These are phyloP conservation scores for Penicillium robsamsonii DNA, from an alignment of 495 filamentous ascomycete species.

Conservation along the genomic window DNA sequence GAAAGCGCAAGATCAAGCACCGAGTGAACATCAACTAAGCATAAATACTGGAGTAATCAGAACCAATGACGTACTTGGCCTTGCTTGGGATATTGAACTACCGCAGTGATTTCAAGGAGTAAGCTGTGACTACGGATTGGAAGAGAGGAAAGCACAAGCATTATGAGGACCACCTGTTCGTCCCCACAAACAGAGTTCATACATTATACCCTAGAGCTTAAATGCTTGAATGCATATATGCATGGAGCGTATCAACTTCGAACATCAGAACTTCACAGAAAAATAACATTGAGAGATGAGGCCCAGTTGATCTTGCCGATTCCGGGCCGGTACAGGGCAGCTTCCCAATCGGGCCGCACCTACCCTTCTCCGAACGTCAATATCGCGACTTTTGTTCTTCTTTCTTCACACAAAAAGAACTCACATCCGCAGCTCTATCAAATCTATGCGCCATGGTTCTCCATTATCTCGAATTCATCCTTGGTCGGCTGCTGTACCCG, in stretches of 20 bases:
- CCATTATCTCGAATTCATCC: slow-evolving; percentile 23
- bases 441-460: slow-evolving; percentile 16
- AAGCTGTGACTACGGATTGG: too few relatives aligned
- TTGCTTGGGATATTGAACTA: too few relatives aligned
- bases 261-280: not conserved
- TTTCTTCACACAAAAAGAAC: not conserved
- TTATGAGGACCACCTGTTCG: not conserved
- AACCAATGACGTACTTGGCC: too few relatives aligned
- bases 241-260: not conserved
- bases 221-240: not conserved
- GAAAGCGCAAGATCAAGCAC: too few relatives aligned
- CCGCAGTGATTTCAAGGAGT: too few relatives aligned
- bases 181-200: not conserved
- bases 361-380: not conserved
- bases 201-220: not conserved
- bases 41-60: too few relatives aligned
- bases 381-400: slow-evolving; percentile 1
- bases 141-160: not conserved
- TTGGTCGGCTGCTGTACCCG: slow-evolving; percentile 25
- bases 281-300: not conserved
- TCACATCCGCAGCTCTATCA: not conserved
- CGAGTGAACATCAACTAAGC: too few relatives aligned
- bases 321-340: slow-evolving; percentile 25
- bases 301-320: slow-evolving; percentile 18
- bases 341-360: slow-evolving; percentile 4